Conservation (phyloP, 2,329 filamentous ascomycete genomes). For the Penicillium sp. region DNA sequence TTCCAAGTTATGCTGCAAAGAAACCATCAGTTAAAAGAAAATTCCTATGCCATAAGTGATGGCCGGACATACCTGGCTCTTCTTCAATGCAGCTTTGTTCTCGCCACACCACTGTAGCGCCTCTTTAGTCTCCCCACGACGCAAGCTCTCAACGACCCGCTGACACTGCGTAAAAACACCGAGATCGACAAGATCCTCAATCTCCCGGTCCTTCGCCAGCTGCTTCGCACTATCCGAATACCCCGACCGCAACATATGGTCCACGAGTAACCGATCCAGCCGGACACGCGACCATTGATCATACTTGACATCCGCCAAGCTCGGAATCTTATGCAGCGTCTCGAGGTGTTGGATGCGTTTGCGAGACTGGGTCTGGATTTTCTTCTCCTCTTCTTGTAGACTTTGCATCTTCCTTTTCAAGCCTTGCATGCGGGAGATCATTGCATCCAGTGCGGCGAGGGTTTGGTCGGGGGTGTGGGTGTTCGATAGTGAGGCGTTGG, state of each 20-base stretch:
- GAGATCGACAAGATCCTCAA: constrained; percentile 81
- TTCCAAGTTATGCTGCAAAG: constrained; percentile 70
- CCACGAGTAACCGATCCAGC: constrained; percentile 82
- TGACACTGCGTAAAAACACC: constrained; percentile 83
- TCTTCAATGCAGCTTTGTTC: constrained; percentile 88
- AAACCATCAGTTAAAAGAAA: constrained; percentile 1
- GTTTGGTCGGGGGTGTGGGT: constrained; percentile 65
- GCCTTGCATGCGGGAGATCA: constrained; percentile 79
- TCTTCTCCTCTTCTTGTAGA: constrained; percentile 75
- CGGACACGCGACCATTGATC: constrained; percentile 82
- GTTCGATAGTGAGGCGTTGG: constrained; percentile 64
- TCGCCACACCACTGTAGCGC: constrained; percentile 88
- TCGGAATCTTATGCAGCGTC: constrained; percentile 74
- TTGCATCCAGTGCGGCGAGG: constrained; percentile 77
- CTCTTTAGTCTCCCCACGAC: constrained; percentile 68
- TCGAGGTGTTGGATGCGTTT: constrained; percentile 78
- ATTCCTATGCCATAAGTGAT: neutral
- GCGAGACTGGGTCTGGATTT: constrained; percentile 70
- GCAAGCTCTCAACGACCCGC: constrained; percentile 70
- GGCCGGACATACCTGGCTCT: constrained; percentile 65
- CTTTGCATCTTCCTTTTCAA: constrained; percentile 82
- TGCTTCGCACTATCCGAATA: constrained; percentile 74
- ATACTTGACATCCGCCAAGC: constrained; percentile 87
- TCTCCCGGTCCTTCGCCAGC: constrained; percentile 71
- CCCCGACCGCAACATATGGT: constrained; percentile 83